Conservation (phyloP, 2,329 filamentous ascomycete species). For the Hirsutella thompsonii region DNA sequence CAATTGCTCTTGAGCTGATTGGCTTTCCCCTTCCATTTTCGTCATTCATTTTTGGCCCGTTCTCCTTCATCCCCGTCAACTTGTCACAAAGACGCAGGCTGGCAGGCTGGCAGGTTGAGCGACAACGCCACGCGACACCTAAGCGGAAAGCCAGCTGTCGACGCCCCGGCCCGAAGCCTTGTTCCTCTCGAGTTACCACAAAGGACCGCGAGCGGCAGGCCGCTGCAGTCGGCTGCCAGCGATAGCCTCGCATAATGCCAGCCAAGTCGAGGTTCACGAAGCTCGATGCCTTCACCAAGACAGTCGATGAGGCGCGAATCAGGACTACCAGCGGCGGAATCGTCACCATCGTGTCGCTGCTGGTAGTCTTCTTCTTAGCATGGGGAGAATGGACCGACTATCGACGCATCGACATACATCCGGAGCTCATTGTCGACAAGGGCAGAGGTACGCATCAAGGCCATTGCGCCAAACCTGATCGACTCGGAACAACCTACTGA, state of each 20-base stretch:
- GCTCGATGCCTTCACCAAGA: conserved; percentile 98
- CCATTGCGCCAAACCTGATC: neutral
- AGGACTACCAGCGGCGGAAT: conserved; percentile 92
- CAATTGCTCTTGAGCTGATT: too few species aligned
- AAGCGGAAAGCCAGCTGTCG: too few species aligned
- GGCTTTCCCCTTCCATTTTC: too few species aligned
- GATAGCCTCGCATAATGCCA: conserved; percentile 46
- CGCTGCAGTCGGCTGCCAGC: neutral
- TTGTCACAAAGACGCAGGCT: too few species aligned
- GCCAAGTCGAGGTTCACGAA: conserved; percentile 87
- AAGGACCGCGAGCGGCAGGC: too few species aligned
- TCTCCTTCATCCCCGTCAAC: neutral
- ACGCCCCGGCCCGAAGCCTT: too few species aligned
- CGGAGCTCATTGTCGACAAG: conserved; percentile 93
- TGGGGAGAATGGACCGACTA: conserved; percentile 97
- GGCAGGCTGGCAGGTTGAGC: too few species aligned
- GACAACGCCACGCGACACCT: too few species aligned
- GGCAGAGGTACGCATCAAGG: conserved; percentile 55
- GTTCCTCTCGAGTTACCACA: too few species aligned
- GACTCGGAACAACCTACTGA: conserved; percentile 9
- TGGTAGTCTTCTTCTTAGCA: conserved; percentile 78
- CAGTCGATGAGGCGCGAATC: conserved; percentile 92
- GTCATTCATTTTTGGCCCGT: neutral
- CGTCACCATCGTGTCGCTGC: conserved; percentile 80
- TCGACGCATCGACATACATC: conserved; percentile 70